Base-by-base conservation (phyloP, 1,284 basidiomycete genomes). In the Singerocomus inundabilis region DNA sequence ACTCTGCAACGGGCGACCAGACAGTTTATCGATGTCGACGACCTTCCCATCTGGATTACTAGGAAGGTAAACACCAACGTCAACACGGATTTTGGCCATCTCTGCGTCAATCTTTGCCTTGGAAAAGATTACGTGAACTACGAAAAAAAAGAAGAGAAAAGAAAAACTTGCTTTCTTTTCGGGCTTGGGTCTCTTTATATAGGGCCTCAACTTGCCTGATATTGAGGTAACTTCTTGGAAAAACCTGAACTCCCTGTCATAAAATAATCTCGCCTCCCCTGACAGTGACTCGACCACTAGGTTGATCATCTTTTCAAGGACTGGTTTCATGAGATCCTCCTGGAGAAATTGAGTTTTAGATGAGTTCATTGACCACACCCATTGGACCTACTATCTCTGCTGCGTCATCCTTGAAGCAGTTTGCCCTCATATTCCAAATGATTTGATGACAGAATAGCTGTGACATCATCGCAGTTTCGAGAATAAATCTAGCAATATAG, bases 371-470 rank as follows among this genome's bases (percentile, higher is more conserved):
- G 18, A 33, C 11, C 12, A 47, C 1, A 32, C 15, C 12, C 3
- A 18, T 9, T 13, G 34, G 24, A 72, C 85, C 55, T 61, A 92
- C 93, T 55, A 88, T 79, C 68, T 93, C 89, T 10, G 80, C 88
- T 11, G 78, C 76, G 61, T 99, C 97, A 62, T 96, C 97, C 61
- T 89, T 93, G 70, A 87, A 98, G 55, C 88, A 93, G 67, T 99
- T 99, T 5, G 97, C 97, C 65, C 97, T 97, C 97, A 99, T 99
- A 70, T 99, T 99, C 97, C 97, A 99, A 57, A 99, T 93, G 56
- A 99, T 99, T 73, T 99, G 97, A 69, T 99, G 97, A 66, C 97
- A 99, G 77, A 99, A 99, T 10, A 95, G 72, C 69, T 98, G 96
- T 5, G 95, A 98, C 55, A 99, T 93, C 72, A 94, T 96, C 11